Conservation (phyloP, 192 early-diverging fungal species). For the Backusella morwellensis region DNA sequence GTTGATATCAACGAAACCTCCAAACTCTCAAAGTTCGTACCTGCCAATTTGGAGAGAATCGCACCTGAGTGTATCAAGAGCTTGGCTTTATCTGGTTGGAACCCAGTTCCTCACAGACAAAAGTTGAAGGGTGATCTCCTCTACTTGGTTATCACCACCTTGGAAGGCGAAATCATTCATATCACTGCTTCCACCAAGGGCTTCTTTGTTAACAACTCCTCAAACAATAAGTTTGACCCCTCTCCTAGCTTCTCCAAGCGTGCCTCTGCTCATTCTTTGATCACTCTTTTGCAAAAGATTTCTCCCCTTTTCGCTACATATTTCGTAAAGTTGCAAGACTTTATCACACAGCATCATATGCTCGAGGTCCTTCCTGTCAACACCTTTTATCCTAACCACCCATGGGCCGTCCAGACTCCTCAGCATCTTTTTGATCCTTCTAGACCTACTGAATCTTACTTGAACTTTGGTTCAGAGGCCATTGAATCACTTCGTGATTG, state of each 20-base stretch:
- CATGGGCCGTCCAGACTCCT: constrained; percentile 74
- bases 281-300: constrained; percentile 60
- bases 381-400: constrained; percentile 64
- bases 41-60: constrained; percentile 47
- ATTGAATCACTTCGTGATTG: constrained; percentile 83
- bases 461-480: constrained; percentile 58
- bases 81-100: constrained; percentile 87
- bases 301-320: constrained; percentile 69
- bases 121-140: constrained; percentile 84
- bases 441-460: constrained; percentile 61
- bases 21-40: constrained; percentile 54
- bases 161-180: constrained; percentile 79
- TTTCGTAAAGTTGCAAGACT: constrained; percentile 66
- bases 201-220: constrained; percentile 87
- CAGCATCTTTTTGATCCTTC: constrained; percentile 58
- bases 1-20: constrained; percentile 43
- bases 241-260: constrained; percentile 45
- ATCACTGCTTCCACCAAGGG: constrained; percentile 84
- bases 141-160: constrained; percentile 84
- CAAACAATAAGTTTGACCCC: constrained; percentile 65
- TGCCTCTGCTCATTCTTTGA: constrained; percentile 59
- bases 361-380: constrained; percentile 78
- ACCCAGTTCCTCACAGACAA: constrained; percentile 79
- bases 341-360: constrained; percentile 65
- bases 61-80: constrained; percentile 68